These are phyloP conservation scores for Pyrus pyrifolia DNA, from an alignment of 306 rosid genomes.

Conservation along the genomic window DNA sequence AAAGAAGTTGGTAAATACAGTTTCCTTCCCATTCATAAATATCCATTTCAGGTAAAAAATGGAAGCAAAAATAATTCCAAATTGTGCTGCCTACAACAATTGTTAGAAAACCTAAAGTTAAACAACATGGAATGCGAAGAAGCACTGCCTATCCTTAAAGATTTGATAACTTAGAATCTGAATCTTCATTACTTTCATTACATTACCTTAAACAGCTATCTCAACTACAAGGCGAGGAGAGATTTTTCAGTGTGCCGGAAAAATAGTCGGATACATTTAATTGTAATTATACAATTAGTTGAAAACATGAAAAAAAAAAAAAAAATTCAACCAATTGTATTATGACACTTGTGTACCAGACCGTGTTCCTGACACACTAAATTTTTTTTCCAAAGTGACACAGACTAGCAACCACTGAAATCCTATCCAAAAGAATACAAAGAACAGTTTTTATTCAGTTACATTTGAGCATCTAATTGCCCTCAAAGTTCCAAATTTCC, in stretches of 20 bases:
- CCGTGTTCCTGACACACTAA: too few species aligned
- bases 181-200: background rate
- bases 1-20: background rate
- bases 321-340: too few species aligned
- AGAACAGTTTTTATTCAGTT: background rate
- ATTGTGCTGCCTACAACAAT: background rate
- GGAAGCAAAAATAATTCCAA: background rate
- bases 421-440: background rate
- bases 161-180: background rate
- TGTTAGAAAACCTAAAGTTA: background rate
- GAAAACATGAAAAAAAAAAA: too few species aligned
- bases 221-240: too few species aligned
- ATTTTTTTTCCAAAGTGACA: too few species aligned
- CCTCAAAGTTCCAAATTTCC: background rate
- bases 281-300: too few species aligned
- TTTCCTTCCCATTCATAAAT: background rate
- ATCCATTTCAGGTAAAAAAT: background rate
- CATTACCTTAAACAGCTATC: background rate
- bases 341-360: too few species aligned
- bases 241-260: too few species aligned
- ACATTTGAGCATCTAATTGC: background rate
- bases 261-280: accelerated
- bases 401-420: background rate
- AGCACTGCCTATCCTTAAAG: background rate
- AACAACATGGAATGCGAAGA: background rate